Evolutionary conservation across 108 stramenopile species (phyloP), one percentile per base, ranked within the genome.

Genomic region (Stephanodiscus triporus): DNA sequence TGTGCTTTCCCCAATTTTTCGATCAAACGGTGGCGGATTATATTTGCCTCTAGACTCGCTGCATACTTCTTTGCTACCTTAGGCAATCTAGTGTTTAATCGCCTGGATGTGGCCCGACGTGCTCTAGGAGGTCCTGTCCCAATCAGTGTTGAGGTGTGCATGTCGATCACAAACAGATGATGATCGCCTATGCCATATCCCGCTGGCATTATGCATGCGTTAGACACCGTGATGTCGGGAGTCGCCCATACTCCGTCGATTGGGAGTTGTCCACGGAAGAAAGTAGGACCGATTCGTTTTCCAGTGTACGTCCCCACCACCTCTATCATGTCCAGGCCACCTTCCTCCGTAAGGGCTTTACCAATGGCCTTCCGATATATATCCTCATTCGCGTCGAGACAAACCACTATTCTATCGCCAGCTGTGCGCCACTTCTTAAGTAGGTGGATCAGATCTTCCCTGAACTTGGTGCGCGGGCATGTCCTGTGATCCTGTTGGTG

Each of bases 211-310:
- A 68, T 22, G 22, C 66, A 56, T 48, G 50, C 66, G 10, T 24
- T 24, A 5, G 24, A 50, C 13, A 63, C 47, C 9, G 40, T 27
- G 3, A 72, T 40, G 62, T 72, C 71, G 2, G 26, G 10, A 1
- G 71, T 72, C 5, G 62, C n/a, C 63, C 61, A 72, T 0, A 49
- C 7, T 0, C 63, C 59, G 43, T 70, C 69, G 58, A 70, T 70
- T 0, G 58, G 59, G 16, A 38, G 29, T 10, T 23, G 23, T 2
- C 71, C 71, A 0, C 63, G 61, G 13, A 72, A 72, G 40, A 20
- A 63, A 14, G 71, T 72, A 13, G 61, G 45, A 0, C 63, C 63
- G 0, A 32, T 23, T 4, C 20, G 8, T 20, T 72, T 63, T 2
- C 63, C 47, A 4, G 71, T 72, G 20, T 29, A 53, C 2, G n/a